These are phyloP conservation scores for Cercospora canescens DNA, from an alignment of 2,329 filamentous ascomycete species.

Conservation along the genomic window DNA sequence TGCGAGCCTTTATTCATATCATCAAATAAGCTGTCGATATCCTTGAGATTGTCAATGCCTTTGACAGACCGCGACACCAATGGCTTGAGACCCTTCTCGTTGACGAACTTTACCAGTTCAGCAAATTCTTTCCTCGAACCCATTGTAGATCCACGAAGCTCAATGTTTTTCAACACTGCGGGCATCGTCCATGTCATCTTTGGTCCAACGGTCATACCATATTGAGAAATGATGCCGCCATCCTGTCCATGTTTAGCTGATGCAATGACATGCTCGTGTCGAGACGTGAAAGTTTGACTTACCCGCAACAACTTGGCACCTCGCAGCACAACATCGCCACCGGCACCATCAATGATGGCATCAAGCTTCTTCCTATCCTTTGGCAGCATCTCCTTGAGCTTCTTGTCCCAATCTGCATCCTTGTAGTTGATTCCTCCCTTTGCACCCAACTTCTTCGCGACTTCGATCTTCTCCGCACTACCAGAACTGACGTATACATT, in stretches of 20 bases:
- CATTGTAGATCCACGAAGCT: conserved; percentile 86
- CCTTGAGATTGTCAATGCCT: conserved; percentile 74
- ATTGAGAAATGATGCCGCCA: conserved; percentile 80
- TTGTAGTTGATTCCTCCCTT: conserved; percentile 81
- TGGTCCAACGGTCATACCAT: conserved; percentile 87
- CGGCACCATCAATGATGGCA: conserved; percentile 86
- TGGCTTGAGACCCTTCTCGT: conserved; percentile 69
- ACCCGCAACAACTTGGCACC: conserved; percentile 68
- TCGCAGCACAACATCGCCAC: conserved; percentile 77
- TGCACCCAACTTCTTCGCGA: conserved; percentile 71
- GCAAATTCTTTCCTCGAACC: conserved; percentile 83
- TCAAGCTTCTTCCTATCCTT: conserved; percentile 70
- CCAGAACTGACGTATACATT: conserved; percentile 82
- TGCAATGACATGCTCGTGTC: not conserved
- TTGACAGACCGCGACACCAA: conserved; percentile 68
- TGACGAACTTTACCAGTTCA: conserved; percentile 87
- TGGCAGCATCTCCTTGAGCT: conserved; percentile 63
- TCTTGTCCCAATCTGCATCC: conserved; percentile 77
- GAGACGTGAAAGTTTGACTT: conserved; percentile 18
- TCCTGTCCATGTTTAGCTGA: conserved; percentile 39
- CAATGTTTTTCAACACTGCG: conserved; percentile 83
- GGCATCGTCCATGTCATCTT: conserved; percentile 85
- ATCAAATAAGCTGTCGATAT: conserved; percentile 78
- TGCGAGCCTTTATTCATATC: conserved; percentile 85
- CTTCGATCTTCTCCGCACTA: conserved; percentile 71